Evolutionary conservation across 495 filamentous ascomycete species (phyloP).

Genomic region (Aspergillus nanangensis): DNA sequence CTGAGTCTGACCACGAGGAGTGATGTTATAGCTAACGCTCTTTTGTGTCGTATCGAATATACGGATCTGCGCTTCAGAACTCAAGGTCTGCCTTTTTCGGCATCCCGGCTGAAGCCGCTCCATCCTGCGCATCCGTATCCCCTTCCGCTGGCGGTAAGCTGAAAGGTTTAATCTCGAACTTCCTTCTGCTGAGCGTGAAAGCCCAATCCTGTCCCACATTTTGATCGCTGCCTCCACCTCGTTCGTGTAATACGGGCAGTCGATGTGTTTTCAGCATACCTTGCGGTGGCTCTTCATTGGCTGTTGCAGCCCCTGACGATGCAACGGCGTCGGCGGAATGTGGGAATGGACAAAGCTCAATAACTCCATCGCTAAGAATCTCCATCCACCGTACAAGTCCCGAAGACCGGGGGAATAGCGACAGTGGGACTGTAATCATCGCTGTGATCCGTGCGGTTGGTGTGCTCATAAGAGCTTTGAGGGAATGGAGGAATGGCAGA

Average conservation of each 20-base stretch:
- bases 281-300: conserved; percentile 71
- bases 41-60: background rate
- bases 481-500: conserved; percentile 76
- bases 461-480: conserved; percentile 68
- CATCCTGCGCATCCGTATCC: conserved; percentile 65
- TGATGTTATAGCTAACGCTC: conserved; percentile 13
- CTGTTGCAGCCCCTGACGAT: conserved; percentile 45
- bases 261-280: conserved; percentile 80
- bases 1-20: conserved; percentile 42
- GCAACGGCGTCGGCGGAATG: conserved; percentile 56
- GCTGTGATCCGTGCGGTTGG: conserved; percentile 63
- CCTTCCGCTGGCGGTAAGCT: conserved; percentile 86
- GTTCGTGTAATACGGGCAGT: conserved; percentile 81
- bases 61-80: conserved; percentile 54
- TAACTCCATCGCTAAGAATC: conserved; percentile 75
- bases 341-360: conserved; percentile 85
- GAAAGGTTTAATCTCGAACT: conserved; percentile 82
- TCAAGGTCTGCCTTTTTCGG: conserved; percentile 66
- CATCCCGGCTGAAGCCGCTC: conserved; percentile 40
- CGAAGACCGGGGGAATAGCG: conserved; percentile 71
- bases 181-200: conserved; percentile 80
- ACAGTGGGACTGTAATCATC: conserved; percentile 74
- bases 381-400: conserved; percentile 88
- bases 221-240: conserved; percentile 70
- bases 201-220: conserved; percentile 78